Percentiles rank a stretch among this genome's conserved stretches.
Evolutionary conservation across 2,329 filamentous ascomycete species (phyloP).

Genomic region (Acrocalymma vagum): DNA sequence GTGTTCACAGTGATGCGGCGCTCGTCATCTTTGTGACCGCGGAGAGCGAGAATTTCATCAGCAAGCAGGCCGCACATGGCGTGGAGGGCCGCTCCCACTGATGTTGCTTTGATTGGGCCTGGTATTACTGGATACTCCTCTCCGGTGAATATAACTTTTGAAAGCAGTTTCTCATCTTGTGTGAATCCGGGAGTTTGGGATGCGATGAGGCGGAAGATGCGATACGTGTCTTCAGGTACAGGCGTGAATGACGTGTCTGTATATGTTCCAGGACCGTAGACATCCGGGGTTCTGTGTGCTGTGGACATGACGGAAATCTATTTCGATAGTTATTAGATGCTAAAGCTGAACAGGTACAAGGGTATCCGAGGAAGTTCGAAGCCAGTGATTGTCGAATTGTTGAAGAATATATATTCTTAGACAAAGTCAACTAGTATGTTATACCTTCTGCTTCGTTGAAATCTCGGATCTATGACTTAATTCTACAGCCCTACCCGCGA

Average conservation of each 20-base stretch:
- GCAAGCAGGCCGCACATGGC: slow-evolving; percentile 55
- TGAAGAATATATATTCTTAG: no score
- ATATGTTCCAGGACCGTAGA: slow-evolving; percentile 53
- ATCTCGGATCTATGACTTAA: no score
- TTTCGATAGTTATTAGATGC: no score
- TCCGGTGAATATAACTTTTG: slow-evolving; percentile 51
- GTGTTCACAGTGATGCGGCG: slow-evolving; percentile 54
- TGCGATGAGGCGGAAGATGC: slow-evolving; percentile 51
- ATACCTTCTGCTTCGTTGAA: no score
- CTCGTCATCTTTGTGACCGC: slow-evolving; percentile 22
- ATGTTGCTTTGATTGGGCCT: slow-evolving; percentile 55
- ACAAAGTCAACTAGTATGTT: no score
- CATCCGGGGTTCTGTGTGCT: slow-evolving; percentile 8
- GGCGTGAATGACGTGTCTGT: slow-evolving; percentile 49
- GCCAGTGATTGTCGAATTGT: no score
- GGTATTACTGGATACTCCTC: slow-evolving; percentile 51
- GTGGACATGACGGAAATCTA: no score
- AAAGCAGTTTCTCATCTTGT: slow-evolving; percentile 39
- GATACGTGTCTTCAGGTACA: slow-evolving; percentile 47
- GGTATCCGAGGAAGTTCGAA: no score
- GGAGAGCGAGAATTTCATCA: slow-evolving; percentile 48
- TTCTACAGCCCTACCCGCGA: no score
- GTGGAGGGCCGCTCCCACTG: slow-evolving; percentile 52
- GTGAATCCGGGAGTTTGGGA: slow-evolving; percentile 52
- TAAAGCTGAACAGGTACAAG: no score